A percentile compares a stretch with the other conserved stretches of the same genome.
Conservation (phyloP, 192 early-diverging fungal genomes). For the Entophlyctis luteolus region DNA sequence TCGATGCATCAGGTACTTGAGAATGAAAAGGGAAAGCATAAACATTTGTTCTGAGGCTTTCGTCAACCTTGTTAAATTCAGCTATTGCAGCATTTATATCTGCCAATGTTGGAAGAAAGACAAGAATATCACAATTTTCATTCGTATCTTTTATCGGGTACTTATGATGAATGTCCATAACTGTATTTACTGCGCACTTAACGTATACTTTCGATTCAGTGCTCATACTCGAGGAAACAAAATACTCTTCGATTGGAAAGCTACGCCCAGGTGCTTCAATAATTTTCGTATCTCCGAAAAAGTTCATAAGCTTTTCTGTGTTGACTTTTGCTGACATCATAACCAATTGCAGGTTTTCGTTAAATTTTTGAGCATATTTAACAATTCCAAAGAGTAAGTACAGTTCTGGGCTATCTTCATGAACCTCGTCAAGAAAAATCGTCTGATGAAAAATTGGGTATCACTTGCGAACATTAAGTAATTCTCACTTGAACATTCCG, state of each 20-base stretch:
- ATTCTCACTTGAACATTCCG: constrained; percentile 6
- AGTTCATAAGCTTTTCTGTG: not conserved
- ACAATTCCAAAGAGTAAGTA: constrained; percentile 25
- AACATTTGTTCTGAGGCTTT: too few species aligned
- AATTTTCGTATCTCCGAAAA: constrained; percentile 22
- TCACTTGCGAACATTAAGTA: too few species aligned
- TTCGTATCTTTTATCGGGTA: too few species aligned
- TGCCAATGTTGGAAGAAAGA: constrained; percentile 16
- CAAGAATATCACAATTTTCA: constrained; percentile 23
- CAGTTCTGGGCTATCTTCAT: constrained; percentile 21
- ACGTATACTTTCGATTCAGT: not conserved
- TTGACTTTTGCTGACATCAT: constrained; percentile 27
- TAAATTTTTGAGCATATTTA: constrained; percentile 10
- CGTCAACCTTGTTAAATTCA: too few species aligned
- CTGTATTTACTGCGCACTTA: not conserved
- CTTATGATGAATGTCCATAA: constrained; percentile 1
- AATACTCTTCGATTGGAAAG: constrained; percentile 8
- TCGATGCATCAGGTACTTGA: not conserved
- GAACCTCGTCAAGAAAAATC: constrained; percentile 30
- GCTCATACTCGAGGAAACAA: not conserved
- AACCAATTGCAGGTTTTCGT: constrained; percentile 14
- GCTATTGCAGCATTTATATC: constrained; percentile 8
- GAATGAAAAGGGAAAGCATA: constrained; percentile 11
- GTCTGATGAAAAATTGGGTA: too few species aligned
- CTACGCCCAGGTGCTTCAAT: constrained; percentile 7